Conservation (phyloP, 441 rosid species). For the Isatis lusitanica region DNA sequence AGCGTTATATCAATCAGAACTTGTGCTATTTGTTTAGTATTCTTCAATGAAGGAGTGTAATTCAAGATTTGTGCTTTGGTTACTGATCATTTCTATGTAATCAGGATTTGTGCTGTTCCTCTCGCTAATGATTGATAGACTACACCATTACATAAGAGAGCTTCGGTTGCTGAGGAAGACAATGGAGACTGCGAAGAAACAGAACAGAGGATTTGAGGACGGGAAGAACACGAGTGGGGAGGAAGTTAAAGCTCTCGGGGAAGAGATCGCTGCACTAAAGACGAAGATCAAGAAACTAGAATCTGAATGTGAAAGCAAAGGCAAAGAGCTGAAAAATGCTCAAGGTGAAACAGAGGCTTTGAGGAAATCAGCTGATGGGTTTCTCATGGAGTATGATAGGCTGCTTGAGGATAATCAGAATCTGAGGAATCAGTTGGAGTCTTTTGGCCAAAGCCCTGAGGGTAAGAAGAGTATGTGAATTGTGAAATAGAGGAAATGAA, state of each 20-base stretch:
- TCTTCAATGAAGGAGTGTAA: no score
- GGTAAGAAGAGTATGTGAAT: slow-evolving; percentile 55
- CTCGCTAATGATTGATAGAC: slow-evolving; percentile 75
- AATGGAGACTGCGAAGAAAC: slow-evolving; percentile 77
- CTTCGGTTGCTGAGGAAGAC: slow-evolving; percentile 69
- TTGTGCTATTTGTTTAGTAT: slow-evolving; percentile 47
- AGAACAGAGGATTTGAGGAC: slow-evolving; percentile 57
- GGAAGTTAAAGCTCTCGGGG: slow-evolving; percentile 48
- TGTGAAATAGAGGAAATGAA: slow-evolving; percentile 17
- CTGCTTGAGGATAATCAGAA: slow-evolving; percentile 73
- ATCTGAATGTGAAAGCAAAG: slow-evolving; percentile 50
- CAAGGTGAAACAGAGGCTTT: slow-evolving; percentile 62
- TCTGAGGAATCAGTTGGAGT: slow-evolving; percentile 62
- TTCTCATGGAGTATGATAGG: slow-evolving; percentile 69
- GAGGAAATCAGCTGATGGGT: slow-evolving; percentile 71
- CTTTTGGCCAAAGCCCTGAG: slow-evolving; percentile 53
- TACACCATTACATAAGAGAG: slow-evolving; percentile 90
- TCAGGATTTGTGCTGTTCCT: slow-evolving; percentile 83
- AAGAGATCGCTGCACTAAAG: slow-evolving; percentile 48
- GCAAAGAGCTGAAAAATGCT: slow-evolving; percentile 54
- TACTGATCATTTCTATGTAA: neutral
- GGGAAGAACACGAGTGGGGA: slow-evolving; percentile 50
- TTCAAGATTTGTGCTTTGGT: neutral
- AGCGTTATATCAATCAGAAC: slow-evolving; percentile 41
- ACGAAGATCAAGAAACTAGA: slow-evolving; percentile 53